Evolutionary conservation across 1,284 basidiomycete species (phyloP).

Genomic region (Ustilago lituana): DNA sequence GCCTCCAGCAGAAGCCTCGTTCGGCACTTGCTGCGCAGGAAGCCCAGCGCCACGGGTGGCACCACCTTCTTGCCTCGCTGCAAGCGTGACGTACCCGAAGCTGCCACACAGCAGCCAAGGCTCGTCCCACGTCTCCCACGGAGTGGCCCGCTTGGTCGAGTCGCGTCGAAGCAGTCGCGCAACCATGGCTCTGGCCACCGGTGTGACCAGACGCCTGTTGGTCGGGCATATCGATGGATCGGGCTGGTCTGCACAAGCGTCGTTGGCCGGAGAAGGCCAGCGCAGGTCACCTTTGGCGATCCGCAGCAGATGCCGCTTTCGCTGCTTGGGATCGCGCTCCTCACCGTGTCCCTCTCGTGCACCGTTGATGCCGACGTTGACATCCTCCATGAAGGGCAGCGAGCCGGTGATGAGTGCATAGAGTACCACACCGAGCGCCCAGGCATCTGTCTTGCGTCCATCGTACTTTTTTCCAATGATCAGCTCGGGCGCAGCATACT

Average conservation of each 20-base stretch:
- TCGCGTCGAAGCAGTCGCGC: conserved; percentile 60
- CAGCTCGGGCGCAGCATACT: conserved; percentile 90
- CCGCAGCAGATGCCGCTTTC: conserved; percentile 62
- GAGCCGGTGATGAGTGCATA: conserved; percentile 78
- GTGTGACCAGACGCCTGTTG: conserved; percentile 57
- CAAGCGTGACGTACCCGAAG: conserved; percentile 32
- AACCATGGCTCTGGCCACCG: conserved; percentile 58
- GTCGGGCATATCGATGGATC: conserved; percentile 26
- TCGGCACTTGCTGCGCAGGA: conserved; percentile 29
- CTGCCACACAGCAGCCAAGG: conserved; percentile 61
- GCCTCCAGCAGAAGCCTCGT: conserved; percentile 45
- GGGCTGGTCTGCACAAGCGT: conserved; percentile 38
- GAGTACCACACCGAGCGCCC: conserved; percentile 86
- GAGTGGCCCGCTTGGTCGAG: conserved; percentile 50
- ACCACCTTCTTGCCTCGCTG: neutral
- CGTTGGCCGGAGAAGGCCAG: conserved; percentile 68
- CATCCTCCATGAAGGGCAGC: conserved; percentile 69
- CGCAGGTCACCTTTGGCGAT: conserved; percentile 65
- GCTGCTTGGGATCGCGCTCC: conserved; percentile 49
- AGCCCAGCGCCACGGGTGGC: neutral
- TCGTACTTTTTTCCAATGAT: conserved; percentile 82
- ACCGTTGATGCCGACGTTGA: conserved; percentile 34
- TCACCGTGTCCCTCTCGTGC: conserved; percentile 41
- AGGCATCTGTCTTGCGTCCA: conserved; percentile 85
- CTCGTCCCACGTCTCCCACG: conserved; percentile 64